Evolutionary conservation across 2,329 filamentous ascomycete species (phyloP).

Genomic region (Geosmithia putterillii): DNA sequence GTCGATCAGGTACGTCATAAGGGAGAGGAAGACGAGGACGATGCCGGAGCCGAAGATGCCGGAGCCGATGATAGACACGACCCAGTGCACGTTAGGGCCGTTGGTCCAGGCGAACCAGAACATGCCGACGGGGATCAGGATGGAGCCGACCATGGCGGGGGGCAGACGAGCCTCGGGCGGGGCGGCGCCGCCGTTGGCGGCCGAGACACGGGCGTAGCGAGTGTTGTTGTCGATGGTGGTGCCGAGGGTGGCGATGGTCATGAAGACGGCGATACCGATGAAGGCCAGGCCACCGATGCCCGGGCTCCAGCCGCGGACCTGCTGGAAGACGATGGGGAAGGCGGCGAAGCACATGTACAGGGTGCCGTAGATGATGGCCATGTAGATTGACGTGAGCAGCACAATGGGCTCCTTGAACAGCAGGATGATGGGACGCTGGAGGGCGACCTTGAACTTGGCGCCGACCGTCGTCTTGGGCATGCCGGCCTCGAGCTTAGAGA

Average conservation of each 20-base stretch:
- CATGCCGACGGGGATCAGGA: slow-evolving; percentile 45
- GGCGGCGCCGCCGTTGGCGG: slow-evolving; percentile 38
- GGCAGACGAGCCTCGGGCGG: slow-evolving; percentile 53
- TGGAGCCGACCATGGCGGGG: slow-evolving; percentile 44
- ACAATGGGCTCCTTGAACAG: slow-evolving; percentile 58
- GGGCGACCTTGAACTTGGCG: slow-evolving; percentile 39
- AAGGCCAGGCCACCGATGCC: slow-evolving; percentile 51
- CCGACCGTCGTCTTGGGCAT: slow-evolving; percentile 27
- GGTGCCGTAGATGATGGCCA: slow-evolving; percentile 45
- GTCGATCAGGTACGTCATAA: slow-evolving; percentile 58
- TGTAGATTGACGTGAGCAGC: slow-evolving; percentile 49
- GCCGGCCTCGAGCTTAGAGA: slow-evolving; percentile 32
- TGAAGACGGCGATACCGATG: slow-evolving; percentile 51
- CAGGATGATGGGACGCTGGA: slow-evolving; percentile 52
- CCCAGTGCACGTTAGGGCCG: slow-evolving; percentile 41
- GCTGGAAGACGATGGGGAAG: slow-evolving; percentile 50
- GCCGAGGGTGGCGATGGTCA: slow-evolving; percentile 42
- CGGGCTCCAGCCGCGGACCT: slow-evolving; percentile 41
- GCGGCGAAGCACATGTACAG: slow-evolving; percentile 43
- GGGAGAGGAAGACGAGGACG: slow-evolving; percentile 53
- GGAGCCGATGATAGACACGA: slow-evolving; percentile 32
- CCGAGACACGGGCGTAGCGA: slow-evolving; percentile 33
- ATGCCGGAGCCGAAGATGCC: slow-evolving; percentile 41
- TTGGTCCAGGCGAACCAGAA: slow-evolving; percentile 60
- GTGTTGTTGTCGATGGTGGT: slow-evolving; percentile 43